These are phyloP conservation scores for Amphirosellinia nigrospora DNA, from an alignment of 495 filamentous ascomycete species.

Conservation along the genomic window DNA sequence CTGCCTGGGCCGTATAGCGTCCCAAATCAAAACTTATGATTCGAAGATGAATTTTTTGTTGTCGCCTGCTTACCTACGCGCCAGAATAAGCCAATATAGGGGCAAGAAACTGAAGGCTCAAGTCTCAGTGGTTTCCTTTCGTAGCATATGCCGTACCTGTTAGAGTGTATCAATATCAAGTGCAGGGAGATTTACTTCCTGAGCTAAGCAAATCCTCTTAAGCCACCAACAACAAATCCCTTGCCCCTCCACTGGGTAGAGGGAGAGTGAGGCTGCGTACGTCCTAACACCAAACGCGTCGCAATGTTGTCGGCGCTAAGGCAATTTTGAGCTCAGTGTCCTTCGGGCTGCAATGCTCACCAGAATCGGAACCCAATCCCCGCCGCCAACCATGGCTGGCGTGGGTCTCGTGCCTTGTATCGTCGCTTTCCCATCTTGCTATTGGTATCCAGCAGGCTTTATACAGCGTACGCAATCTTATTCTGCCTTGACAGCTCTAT, in stretches of 20 bases:
- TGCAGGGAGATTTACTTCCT: neutral
- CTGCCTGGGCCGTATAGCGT: neutral
- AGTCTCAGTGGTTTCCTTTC: neutral
- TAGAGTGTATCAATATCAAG: neutral
- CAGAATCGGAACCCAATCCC: slow-evolving; percentile 23
- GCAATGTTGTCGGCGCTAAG: slow-evolving; percentile 19
- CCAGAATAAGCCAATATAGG: neutral
- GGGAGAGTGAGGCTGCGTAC: neutral
- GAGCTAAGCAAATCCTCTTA: neutral
- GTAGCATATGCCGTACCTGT: slow-evolving; percentile 11
- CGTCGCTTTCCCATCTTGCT: neutral
- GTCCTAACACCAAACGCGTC: slow-evolving; percentile 15
- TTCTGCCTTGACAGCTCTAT: neutral
- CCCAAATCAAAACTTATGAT: neutral
- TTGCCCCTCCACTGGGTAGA: slow-evolving; percentile 5
- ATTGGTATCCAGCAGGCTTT: slow-evolving; percentile 20
- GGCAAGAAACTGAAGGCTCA: neutral
- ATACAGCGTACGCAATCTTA: slow-evolving; percentile 14
- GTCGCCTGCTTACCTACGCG: slow-evolving; percentile 11
- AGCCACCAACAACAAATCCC: slow-evolving; percentile 5
- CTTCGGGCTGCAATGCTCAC: slow-evolving; percentile 23
- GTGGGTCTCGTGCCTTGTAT: neutral
- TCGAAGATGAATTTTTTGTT: slow-evolving; percentile 2
- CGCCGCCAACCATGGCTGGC: slow-evolving; percentile 5
- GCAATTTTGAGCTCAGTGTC: neutral